Conservation (phyloP, 495 filamentous ascomycete genomes). For the Ascodesmis nigricans region DNA sequence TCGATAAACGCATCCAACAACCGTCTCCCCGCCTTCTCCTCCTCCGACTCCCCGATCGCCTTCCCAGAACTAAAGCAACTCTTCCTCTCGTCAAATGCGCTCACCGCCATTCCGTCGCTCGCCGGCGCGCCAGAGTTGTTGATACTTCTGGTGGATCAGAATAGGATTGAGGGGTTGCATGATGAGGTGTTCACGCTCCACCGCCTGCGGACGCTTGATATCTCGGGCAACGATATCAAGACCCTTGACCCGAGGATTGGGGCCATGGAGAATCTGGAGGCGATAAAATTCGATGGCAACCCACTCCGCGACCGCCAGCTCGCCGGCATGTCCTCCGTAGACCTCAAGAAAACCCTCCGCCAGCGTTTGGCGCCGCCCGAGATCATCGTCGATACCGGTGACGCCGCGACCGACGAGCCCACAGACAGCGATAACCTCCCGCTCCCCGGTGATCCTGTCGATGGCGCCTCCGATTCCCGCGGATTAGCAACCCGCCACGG, state of each 20-base stretch:
- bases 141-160: constrained; percentile 57
- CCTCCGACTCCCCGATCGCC: constrained; percentile 31
- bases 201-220: constrained; percentile 49
- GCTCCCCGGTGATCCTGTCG: constrained; percentile 47
- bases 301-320: constrained; percentile 73
- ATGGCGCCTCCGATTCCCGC: constrained; percentile 74
- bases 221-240: constrained; percentile 63
- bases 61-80: constrained; percentile 57
- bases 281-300: constrained; percentile 59
- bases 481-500: constrained; percentile 30
- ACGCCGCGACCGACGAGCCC: constrained; percentile 42
- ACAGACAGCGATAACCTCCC: constrained; percentile 64
- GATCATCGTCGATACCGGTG: constrained; percentile 63
- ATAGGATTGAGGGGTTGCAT: constrained; percentile 51
- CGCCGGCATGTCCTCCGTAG: constrained; percentile 52
- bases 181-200: constrained; percentile 44
- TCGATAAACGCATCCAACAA: constrained; percentile 58
- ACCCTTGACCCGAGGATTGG: constrained; percentile 55
- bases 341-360: constrained; percentile 56
- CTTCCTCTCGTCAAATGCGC: constrained; percentile 51
- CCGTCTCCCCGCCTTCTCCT: constrained; percentile 35
- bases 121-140: constrained; percentile 46
- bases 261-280: constrained; percentile 52
- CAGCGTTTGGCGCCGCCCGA: constrained; percentile 40
- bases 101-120: constrained; percentile 47